Conservation (phyloP, 768 basidiomycete species). For the Boletus sp. region DNA sequence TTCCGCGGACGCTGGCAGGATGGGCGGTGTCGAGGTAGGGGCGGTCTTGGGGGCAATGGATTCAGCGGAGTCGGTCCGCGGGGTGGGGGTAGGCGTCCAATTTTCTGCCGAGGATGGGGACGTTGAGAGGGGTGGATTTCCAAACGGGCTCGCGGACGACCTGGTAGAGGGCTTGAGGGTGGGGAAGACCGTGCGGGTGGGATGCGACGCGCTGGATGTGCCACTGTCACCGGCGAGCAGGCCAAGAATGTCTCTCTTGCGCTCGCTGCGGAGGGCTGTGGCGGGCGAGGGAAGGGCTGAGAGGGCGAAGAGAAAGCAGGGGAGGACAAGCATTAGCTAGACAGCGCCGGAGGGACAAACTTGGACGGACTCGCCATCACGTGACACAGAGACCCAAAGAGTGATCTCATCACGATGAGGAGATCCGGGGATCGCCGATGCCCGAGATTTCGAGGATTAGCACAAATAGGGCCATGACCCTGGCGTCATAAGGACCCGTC, state of each 20-base stretch:
- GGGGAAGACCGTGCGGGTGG: background rate
- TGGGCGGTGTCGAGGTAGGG: slow-evolving; percentile 1
- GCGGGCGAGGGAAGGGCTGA: too few species aligned
- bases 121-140: background rate
- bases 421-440: slow-evolving; percentile 16
- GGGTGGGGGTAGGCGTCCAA: background rate
- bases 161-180: background rate
- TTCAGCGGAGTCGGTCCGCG: background rate
- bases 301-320: background rate
- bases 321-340: background rate
- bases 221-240: slow-evolving; percentile 8
- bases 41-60: background rate
- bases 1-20: slow-evolving; percentile 4
- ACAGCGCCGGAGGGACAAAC: too few species aligned
- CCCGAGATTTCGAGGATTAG: background rate
- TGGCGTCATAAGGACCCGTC: slow-evolving; percentile 11
- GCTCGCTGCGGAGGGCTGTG: background rate
- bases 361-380: too few species aligned
- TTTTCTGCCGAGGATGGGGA: background rate
- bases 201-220: background rate
- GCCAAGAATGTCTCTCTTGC: slow-evolving; percentile 14
- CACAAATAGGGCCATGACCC: too few species aligned
- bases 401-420: background rate
- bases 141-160: background rate
- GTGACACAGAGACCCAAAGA: too few species aligned